Base-by-base conservation (phyloP, 768 basidiomycete species). In the Calocera viscosa region DNA sequence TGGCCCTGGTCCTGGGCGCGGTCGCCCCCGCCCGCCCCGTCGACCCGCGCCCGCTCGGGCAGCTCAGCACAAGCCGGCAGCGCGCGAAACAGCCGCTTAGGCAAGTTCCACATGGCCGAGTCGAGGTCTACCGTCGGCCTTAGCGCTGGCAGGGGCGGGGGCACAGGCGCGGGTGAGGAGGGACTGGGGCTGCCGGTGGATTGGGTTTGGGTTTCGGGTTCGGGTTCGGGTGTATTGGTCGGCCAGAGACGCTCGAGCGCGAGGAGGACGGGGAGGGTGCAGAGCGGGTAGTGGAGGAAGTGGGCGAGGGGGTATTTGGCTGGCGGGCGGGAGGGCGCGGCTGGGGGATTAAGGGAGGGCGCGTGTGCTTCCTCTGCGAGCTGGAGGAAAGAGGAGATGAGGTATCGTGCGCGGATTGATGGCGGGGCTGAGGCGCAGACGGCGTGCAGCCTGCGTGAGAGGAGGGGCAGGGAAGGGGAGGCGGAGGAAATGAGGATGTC, bases 401-500 rank as follows among this genome's bases (percentile, higher is more conserved):
- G 81, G 74, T 89, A 95, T 67, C 81, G 79, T 19, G 88, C 90
- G 8, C 82, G 82, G 69, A 86, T 84, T 2, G 82, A 81, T 0
- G 82, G 66, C 0, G 88, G 82, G 0, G 88, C 81, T 1, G 77
- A 73, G 10, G 78, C 75, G 77, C 88, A 88, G 16, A 88, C 77
- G 16, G 73, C 43, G 68, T 83, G 74, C 22, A 94, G 74, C 40
- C 79, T 74, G 68, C 76, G 82, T 69, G 82, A 89, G 34, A 82
- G 77, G 64, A 76, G 75, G 0, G 91, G 91, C 8, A 96, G 77
- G 38, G 77, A 71, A 19, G 83, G 78, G 1, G 89, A 91, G 5
- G 84, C 76, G 0, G 91, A 85, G 69, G 80, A 80, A 19, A 89
- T 80, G 70, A 93, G 88, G 16, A 95, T 81, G 66, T 92, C 84